Base-by-base conservation (phyloP, 169 alveolate genomes). In the Theileria parva region DNA sequence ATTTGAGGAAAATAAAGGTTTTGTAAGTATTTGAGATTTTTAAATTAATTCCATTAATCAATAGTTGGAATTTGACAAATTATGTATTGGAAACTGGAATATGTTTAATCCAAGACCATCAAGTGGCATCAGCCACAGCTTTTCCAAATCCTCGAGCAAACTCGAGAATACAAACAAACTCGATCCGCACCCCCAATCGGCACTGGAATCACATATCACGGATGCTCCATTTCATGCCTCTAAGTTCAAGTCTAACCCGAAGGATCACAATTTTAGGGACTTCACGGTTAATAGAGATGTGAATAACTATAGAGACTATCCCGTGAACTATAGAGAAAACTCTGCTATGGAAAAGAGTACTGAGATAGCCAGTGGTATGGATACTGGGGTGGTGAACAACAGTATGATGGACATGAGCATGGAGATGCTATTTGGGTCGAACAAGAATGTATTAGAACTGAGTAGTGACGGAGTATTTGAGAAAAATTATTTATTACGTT, bases 71-170 rank as follows among this genome's bases (percentile, higher is more conserved):
- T 17, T 51, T 32, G 3, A 51, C 0, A 37, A 25, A 19, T 50
- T 44, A 68, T 44, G 28, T 32, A 25, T 25, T 50, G 7, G 44
- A 25, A 37, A 23, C 6, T 60, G 19, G 7, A 34, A 51, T 72
- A 83, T 83, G 89, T 83, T 83, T 72, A 79, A 83, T 34, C 89
- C 89, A 21, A 51, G 89, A 59, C 89, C 89, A 8, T 83, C 80
- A 48, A 79, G 89, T 79, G 89, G 89, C 59, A 53, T 59, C 66
- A 79, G 74, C 85, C 73, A 77, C 65, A 75, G 74, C 17, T 76
- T 83, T 61, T 48, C 89, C 55, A 83, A 83, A 77, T 63, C 81
- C 19, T 6, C 80, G 25, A 77, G 64, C 60, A 73, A 68, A 51
- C 60, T 68, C 60, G 77, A 68, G 23, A 17, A 28, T 27, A 51